phyloP scores from a whole-genome alignment of 208 protist species.

The Leishmania arabica region DNA sequence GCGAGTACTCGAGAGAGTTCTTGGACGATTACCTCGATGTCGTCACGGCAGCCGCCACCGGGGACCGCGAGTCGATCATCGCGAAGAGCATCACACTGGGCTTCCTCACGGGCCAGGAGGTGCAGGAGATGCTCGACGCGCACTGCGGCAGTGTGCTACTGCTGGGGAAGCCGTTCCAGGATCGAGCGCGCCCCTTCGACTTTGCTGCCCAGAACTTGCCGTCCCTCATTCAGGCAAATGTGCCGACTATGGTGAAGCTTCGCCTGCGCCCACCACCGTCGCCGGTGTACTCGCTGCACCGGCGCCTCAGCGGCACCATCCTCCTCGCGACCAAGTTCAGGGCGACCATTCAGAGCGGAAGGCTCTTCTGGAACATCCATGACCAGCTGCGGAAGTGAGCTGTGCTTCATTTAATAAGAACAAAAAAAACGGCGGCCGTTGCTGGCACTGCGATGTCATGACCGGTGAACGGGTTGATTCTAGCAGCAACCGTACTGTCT shows the following conservation, averaged over 20 bases:
- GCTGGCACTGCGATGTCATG: neutral
- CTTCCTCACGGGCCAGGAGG: conserved; percentile 96
- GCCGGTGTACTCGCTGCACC: conserved; percentile 96
- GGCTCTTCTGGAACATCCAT: conserved; percentile 79
- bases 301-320: conserved; percentile 95
- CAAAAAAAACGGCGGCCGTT: neutral
- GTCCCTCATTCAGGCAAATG: conserved; percentile 69
- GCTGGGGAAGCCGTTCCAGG: conserved; percentile 91
- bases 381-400: conserved; percentile 23
- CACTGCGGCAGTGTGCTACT: conserved; percentile 89
- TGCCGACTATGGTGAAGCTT: conserved; percentile 94
- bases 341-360: conserved; percentile 71
- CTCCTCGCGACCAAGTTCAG: conserved; percentile 92
- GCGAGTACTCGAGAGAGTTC: conserved; percentile 85
- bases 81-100: conserved; percentile 90
- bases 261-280: conserved; percentile 87
- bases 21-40: conserved; percentile 92
- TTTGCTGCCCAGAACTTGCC: conserved; percentile 90
- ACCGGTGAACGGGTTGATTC: neutral
- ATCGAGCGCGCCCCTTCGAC: conserved; percentile 72
- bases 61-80: conserved; percentile 79
- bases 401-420: neutral
- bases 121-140: conserved; percentile 90
- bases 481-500: neutral
- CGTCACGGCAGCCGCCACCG: conserved; percentile 84